Evolutionary conservation across 75 land plant species (phyloP), one percentile per base, ranked within the genome.

Genomic region (Selaginella tamariscina): DNA sequence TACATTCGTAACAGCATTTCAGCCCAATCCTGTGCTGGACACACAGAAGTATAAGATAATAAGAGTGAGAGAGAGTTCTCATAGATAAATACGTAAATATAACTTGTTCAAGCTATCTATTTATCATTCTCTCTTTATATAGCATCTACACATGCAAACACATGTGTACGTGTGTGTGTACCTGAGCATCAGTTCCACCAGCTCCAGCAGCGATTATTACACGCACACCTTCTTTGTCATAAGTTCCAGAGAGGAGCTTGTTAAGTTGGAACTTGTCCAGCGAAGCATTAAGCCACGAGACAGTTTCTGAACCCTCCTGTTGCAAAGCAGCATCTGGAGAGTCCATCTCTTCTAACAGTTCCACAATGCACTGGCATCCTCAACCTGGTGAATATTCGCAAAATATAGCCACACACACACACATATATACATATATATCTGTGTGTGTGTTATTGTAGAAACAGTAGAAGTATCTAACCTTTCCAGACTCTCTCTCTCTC

Each of bases 21-120:
- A 65, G 99, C 91, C 99, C 99, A 95, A 72, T 95, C 99, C 97
- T 95, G 99, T 82, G 73, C 97, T 91, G 96, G 67, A 80, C 65
- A 59, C 32, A 62, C 39, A 77, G 56, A 74, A 49, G 26, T 11
- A 20, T 2, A 59, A n/a, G n/a, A n/a, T n/a, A n/a, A n/a, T n/a
- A n/a, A n/a, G n/a, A n/a, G n/a, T n/a, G n/a, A n/a, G n/a, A n/a
- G n/a, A n/a, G n/a, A n/a, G n/a, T n/a, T n/a, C n/a, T n/a, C n/a
- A n/a, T n/a, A n/a, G n/a, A n/a, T n/a, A n/a, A n/a, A n/a, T n/a
- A 39, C 15, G 49, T 39, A 39, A 5, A 15, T 39, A 39, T 5
- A 39, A 39, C 49, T 5, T 5, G 5, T 15, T 39, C 49, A 39
- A 39, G 15, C 49, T 15, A 5, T 39, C 49, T 5, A n/a, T n/a